Evolutionary conservation across 106 monocot species (phyloP).

Genomic region (Cymbidium sinense): DNA sequence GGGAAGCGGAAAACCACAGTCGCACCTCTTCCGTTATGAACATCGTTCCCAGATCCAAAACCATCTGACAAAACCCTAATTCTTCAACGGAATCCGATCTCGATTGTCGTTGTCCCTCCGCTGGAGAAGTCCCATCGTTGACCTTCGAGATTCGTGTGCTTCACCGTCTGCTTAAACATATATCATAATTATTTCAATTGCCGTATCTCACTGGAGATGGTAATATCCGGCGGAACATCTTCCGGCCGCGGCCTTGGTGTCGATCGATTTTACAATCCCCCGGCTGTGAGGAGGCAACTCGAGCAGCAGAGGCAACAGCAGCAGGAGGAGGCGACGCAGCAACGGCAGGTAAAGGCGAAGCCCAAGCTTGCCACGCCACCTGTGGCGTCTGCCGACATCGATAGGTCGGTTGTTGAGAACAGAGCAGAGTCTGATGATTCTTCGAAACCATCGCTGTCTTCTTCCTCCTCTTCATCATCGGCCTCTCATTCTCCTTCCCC

Average conservation of each 20-base stretch:
- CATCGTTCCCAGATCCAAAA: slow-evolving; percentile 12
- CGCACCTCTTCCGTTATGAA: background rate
- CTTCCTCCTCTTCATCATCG: slow-evolving; percentile 31
- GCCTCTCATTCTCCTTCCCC: slow-evolving; percentile 10
- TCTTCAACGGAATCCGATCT: background rate
- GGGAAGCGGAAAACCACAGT: slow-evolving; percentile 16
- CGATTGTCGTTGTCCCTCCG: background rate
- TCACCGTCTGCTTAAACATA: background rate
- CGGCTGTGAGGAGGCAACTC: slow-evolving; percentile 25
- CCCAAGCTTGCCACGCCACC: slow-evolving; percentile 10
- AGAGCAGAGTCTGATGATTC: slow-evolving; percentile 43
- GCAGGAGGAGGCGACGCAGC: slow-evolving; percentile 15
- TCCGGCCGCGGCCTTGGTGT: slow-evolving; percentile 35
- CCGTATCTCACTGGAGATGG: slow-evolving; percentile 20
- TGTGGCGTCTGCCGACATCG: background rate
- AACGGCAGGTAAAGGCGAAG: slow-evolving; percentile 14
- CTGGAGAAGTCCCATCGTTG: background rate
- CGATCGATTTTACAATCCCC: slow-evolving; percentile 76
- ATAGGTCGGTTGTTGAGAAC: slow-evolving; percentile 18
- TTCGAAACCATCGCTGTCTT: slow-evolving; percentile 34
- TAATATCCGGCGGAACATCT: slow-evolving; percentile 40
- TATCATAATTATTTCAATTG: background rate
- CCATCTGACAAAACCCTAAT: slow-evolving; percentile 17
- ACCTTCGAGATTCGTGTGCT: background rate
- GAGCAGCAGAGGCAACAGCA: slow-evolving; percentile 33